A percentile compares a stretch with the other conserved stretches of the same genome.
Evolutionary conservation across 2,329 filamentous ascomycete species (phyloP).

Genomic region (Fusarium oligoseptatum): DNA sequence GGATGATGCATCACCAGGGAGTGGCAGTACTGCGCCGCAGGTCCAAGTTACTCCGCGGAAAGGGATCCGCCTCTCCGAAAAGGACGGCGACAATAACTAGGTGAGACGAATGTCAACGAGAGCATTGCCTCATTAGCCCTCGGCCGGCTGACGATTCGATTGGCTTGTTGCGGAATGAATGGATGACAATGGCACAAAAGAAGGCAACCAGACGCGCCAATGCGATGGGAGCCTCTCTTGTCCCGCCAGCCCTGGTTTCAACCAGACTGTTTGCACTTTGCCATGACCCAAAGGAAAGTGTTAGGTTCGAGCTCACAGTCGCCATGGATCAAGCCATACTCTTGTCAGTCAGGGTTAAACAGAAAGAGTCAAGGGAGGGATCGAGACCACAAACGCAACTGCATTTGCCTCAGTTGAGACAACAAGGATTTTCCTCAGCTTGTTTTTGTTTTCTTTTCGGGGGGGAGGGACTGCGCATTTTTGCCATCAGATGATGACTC

Average conservation of each 20-base stretch:
- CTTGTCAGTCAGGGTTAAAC: slow-evolving; percentile 26
- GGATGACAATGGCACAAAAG: slow-evolving; percentile 6
- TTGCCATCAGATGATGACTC: slow-evolving; percentile 22
- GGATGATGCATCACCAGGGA: slow-evolving; percentile 10
- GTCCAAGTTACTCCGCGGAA: slow-evolving; percentile 14
- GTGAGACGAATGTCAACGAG: slow-evolving; percentile 13
- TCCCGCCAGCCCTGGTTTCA: slow-evolving; percentile 29
- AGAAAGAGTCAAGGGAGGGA: neutral
- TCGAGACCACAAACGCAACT: slow-evolving; percentile 21
- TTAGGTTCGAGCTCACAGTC: neutral
- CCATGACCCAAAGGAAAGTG: neutral
- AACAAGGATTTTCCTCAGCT: slow-evolving; percentile 18
- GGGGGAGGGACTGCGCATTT: slow-evolving; percentile 3
- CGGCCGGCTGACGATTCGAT: slow-evolving; percentile 6
- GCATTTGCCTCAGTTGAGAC: slow-evolving; percentile 11
- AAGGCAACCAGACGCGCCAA: slow-evolving; percentile 21
- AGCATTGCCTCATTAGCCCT: slow-evolving; percentile 9
- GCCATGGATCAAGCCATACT: slow-evolving; percentile 21
- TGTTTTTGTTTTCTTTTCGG: slow-evolving; percentile 8
- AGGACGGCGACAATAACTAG: slow-evolving; percentile 1
- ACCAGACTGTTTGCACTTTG: slow-evolving; percentile 1
- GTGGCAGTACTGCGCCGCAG: slow-evolving; percentile 28
- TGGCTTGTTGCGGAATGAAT: slow-evolving; percentile 2
- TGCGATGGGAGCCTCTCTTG: slow-evolving; percentile 13
- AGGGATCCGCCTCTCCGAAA: slow-evolving; percentile 12